A percentile compares a stretch with the other conserved stretches of the same genome.
Evolutionary conservation across 306 rosid species (phyloP).

Genomic region (Prunus mongolica): DNA sequence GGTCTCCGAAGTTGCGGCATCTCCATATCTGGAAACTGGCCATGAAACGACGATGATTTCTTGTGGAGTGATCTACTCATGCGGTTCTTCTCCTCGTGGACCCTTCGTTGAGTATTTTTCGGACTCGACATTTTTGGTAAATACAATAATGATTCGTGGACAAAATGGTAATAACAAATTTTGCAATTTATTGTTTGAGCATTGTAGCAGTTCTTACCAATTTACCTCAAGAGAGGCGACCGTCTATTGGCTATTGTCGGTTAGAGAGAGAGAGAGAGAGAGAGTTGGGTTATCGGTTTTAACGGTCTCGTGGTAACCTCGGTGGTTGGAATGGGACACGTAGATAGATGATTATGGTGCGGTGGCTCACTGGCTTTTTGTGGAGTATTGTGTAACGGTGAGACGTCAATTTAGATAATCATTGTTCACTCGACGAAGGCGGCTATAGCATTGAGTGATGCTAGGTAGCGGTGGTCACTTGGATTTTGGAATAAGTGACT

Average conservation of each 20-base stretch:
- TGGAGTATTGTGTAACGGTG: neutral
- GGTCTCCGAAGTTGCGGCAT: too few species aligned
- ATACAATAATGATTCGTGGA: too few species aligned
- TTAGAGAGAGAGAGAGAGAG: neutral
- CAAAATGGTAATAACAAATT: neutral
- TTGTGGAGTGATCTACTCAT: too few species aligned
- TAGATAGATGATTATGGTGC: neutral
- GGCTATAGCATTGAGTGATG: neutral
- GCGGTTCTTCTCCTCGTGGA: too few species aligned
- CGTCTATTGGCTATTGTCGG: neutral
- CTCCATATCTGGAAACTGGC: too few species aligned
- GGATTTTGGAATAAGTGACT: neutral
- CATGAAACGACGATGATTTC: too few species aligned
- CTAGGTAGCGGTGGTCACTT: neutral
- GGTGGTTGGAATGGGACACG: neutral
- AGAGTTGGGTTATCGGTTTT: neutral
- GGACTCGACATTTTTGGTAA: too few species aligned
- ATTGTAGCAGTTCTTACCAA: neutral
- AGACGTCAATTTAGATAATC: neutral
- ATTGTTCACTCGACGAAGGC: neutral
- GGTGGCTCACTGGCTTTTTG: neutral
- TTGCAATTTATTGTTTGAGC: neutral
- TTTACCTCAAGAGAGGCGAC: constrained; percentile 25
- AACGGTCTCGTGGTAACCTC: neutral
- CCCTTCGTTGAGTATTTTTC: too few species aligned